phyloP scores from a whole-genome alignment of 2,329 filamentous ascomycete genomes.

The Sclerotinia nivalis region DNA sequence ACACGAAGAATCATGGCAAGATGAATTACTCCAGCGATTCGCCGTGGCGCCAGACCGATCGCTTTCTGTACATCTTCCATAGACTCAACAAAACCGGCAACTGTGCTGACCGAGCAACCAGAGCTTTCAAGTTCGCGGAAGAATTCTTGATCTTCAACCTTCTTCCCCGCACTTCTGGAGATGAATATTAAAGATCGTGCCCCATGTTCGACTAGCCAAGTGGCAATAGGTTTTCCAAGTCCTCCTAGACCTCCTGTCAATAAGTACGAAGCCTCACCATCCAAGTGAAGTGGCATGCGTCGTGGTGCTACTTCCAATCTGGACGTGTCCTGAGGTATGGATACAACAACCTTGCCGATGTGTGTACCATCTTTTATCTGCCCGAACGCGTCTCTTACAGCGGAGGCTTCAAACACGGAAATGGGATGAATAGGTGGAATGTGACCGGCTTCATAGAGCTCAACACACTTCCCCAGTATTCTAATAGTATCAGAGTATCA shows the following conservation, averaged over 20 bases:
- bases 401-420: too few species aligned
- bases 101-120: not conserved
- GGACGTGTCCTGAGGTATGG: too few species aligned
- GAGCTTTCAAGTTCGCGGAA: not conserved
- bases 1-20: slow-evolving; percentile 37
- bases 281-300: too few species aligned
- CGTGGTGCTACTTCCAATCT: too few species aligned
- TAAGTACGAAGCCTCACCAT: slow-evolving; percentile 38
- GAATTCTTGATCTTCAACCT: slow-evolving; percentile 14
- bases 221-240: slow-evolving; percentile 43
- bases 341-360: too few species aligned
- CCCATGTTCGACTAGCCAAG: slow-evolving; percentile 41
- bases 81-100: not conserved
- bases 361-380: too few species aligned
- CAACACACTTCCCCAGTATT: too few species aligned
- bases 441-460: too few species aligned
- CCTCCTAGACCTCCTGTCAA: slow-evolving; percentile 48
- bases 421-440: too few species aligned
- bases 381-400: too few species aligned
- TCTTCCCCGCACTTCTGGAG: slow-evolving; percentile 12
- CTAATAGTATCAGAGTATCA: too few species aligned
- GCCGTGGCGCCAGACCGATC: not conserved
- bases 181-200: slow-evolving; percentile 8
- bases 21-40: slow-evolving; percentile 36
- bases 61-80: not conserved